A percentile compares a stretch with the other conserved stretches of the same genome.
Evolutionary conservation across 129 eudicot species (phyloP).

Genomic region (Tagetes erecta): DNA sequence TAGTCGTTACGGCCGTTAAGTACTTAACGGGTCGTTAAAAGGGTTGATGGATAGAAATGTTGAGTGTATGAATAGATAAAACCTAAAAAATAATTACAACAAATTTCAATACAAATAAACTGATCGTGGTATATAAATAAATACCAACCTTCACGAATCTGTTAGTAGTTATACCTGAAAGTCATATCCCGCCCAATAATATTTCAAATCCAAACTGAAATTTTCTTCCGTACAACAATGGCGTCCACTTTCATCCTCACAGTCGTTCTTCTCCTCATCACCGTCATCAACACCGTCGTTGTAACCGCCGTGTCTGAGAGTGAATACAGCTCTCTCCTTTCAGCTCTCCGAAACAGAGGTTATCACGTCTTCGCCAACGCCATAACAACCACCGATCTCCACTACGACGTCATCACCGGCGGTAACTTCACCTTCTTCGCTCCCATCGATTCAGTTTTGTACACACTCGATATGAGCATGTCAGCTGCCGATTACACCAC

Average conservation of each 20-base stretch:
- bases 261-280: conserved; percentile 29
- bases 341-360: conserved; percentile 45
- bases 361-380: conserved; percentile 62
- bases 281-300: conserved; percentile 28
- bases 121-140: background rate
- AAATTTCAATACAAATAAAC: background rate
- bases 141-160: background rate
- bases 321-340: conserved; percentile 37
- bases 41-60: too few relatives aligned
- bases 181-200: conserved; percentile 24
- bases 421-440: conserved; percentile 51
- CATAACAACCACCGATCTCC: conserved; percentile 52
- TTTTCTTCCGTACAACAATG: conserved; percentile 26
- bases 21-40: too few relatives aligned
- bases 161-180: conserved; percentile 26
- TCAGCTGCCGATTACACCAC: conserved; percentile 46
- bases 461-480: conserved; percentile 44
- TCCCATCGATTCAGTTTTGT: conserved; percentile 50
- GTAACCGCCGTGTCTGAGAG: conserved; percentile 29
- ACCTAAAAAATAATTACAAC: background rate
- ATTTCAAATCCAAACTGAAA: conserved; percentile 6
- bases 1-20: too few relatives aligned
- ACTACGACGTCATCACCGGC: conserved; percentile 40
- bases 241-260: conserved; percentile 21
- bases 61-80: too few relatives aligned